Percentiles rank a stretch among this genome's conserved stretches.
Conservation (phyloP, 2,329 filamentous ascomycete genomes). For the Aureobasidium namibiae region DNA sequence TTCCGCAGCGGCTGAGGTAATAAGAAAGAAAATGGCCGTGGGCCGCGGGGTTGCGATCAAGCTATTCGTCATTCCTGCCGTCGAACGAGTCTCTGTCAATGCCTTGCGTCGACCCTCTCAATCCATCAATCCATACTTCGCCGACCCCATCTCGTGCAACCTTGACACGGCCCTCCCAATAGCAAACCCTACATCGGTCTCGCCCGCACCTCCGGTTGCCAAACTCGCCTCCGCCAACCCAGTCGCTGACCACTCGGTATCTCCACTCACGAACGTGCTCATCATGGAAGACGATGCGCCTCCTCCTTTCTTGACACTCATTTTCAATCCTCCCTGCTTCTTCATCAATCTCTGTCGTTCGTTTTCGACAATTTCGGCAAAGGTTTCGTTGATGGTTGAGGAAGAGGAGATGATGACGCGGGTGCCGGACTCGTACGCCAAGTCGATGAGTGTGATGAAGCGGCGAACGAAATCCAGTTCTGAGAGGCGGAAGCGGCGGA, state of each 20-base stretch:
- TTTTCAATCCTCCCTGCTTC: slow-evolving; percentile 12
- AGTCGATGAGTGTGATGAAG: slow-evolving; percentile 70
- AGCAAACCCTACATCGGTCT: slow-evolving; percentile 24
- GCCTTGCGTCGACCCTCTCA: no score
- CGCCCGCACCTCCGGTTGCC: slow-evolving; percentile 22
- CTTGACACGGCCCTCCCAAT: slow-evolving; percentile 22
- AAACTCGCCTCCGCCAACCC: slow-evolving; percentile 20
- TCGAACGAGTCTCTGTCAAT: no score
- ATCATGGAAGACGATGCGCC: slow-evolving; percentile 23
- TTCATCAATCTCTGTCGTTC: slow-evolving; percentile 13
- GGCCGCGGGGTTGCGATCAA: no score
- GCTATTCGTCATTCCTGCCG: no score
- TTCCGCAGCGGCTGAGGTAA: no score
- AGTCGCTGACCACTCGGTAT: slow-evolving; percentile 24
- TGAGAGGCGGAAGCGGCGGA: slow-evolving; percentile 16
- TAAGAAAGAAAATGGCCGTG: no score
- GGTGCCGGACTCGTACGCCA: slow-evolving; percentile 66
- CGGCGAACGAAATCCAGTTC: slow-evolving; percentile 61
- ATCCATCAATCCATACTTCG: background rate
- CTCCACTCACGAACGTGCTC: slow-evolving; percentile 22
- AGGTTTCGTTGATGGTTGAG: slow-evolving; percentile 20
- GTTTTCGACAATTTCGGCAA: slow-evolving; percentile 19
- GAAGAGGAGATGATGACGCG: slow-evolving; percentile 45
- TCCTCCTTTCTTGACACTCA: slow-evolving; percentile 21
- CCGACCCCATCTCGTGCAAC: slow-evolving; percentile 22